Evolutionary conservation across 1,139 yeast genomes (phyloP).

Genomic region (Geotrichum carabidarum): DNA sequence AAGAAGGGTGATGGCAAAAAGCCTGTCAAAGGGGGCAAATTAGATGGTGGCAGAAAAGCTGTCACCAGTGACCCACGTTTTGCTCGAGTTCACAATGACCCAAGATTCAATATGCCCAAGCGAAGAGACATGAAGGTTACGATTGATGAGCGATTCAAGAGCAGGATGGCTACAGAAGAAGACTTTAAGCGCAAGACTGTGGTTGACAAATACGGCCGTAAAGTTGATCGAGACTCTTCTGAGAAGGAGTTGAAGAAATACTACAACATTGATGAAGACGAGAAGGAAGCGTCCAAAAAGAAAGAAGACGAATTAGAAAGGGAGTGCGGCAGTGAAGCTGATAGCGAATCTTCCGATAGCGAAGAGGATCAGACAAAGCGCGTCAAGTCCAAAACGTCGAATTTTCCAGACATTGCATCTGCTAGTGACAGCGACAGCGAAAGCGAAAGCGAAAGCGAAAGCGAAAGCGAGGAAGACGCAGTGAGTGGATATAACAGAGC

Average conservation of each 20-base stretch:
- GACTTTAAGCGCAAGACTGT: slow-evolving; percentile 55
- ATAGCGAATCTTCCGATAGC: slow-evolving; percentile 22
- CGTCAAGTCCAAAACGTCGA: slow-evolving; percentile 21
- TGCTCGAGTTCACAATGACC: slow-evolving; percentile 75
- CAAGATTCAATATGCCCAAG: slow-evolving; percentile 75
- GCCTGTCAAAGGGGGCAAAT: slow-evolving; percentile 15
- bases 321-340: slow-evolving; percentile 23
- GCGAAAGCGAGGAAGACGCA: slow-evolving; percentile 28
- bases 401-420: not conserved
- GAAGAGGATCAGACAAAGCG: slow-evolving; percentile 29
- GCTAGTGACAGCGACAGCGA: slow-evolving; percentile 16
- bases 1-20: slow-evolving; percentile 3
- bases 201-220: slow-evolving; percentile 86
- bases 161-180: slow-evolving; percentile 51
- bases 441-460: slow-evolving; percentile 23
- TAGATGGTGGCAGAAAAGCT: slow-evolving; percentile 28
- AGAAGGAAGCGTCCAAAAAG: slow-evolving; percentile 1
- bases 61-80: slow-evolving; percentile 69
- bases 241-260: slow-evolving; percentile 57
- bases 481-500: slow-evolving; percentile 51
- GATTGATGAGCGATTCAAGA: slow-evolving; percentile 80
- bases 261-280: slow-evolving; percentile 47
- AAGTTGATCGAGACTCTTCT: slow-evolving; percentile 44
- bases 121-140: slow-evolving; percentile 67
- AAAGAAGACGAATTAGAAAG: slow-evolving; percentile 18